These are phyloP conservation scores for Backusella australiensis DNA, from an alignment of 192 early-diverging fungal genomes.

Conservation along the genomic window DNA sequence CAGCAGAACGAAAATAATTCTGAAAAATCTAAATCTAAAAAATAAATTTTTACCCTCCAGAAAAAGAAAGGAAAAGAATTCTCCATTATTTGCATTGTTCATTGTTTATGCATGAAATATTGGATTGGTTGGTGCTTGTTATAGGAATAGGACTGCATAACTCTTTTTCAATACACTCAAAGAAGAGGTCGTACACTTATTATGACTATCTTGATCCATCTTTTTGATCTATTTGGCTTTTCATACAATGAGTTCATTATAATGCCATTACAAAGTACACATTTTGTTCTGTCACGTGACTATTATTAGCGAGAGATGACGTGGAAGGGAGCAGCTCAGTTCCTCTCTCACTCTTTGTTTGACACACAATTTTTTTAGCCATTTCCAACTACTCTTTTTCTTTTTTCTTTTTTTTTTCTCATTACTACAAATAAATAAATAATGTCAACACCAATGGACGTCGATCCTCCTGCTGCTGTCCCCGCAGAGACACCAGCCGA, in stretches of 20 bases:
- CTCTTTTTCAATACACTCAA: too few relatives aligned
- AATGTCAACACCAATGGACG: constrained; percentile 37
- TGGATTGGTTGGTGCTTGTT: too few relatives aligned
- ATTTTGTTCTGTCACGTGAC: not conserved
- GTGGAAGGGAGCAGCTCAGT: not conserved
- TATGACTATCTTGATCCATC: too few relatives aligned
- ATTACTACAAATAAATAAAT: not conserved
- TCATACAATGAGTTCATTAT: too few relatives aligned
- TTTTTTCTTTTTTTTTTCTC: not conserved
- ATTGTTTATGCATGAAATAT: not conserved
- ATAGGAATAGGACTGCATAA: too few relatives aligned
- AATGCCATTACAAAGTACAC: too few relatives aligned
- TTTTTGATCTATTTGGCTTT: too few relatives aligned
- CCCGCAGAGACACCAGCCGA: not conserved
- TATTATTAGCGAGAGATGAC: not conserved
- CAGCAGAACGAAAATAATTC: not conserved
- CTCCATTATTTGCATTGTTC: too few relatives aligned
- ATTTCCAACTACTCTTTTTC: not conserved
- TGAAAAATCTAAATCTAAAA: constrained; percentile 1
- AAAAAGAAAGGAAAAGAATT: not conserved
- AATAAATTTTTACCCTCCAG: not conserved
- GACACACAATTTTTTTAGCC: not conserved
- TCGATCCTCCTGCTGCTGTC: constrained; percentile 22
- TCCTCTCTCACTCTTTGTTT: too few relatives aligned
- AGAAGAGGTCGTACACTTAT: too few relatives aligned